A percentile compares a stretch with the other conserved stretches of the same genome.
Evolutionary conservation across 2,329 filamentous ascomycete genomes (phyloP).

Genomic region (Fusarium ambrosium): DNA sequence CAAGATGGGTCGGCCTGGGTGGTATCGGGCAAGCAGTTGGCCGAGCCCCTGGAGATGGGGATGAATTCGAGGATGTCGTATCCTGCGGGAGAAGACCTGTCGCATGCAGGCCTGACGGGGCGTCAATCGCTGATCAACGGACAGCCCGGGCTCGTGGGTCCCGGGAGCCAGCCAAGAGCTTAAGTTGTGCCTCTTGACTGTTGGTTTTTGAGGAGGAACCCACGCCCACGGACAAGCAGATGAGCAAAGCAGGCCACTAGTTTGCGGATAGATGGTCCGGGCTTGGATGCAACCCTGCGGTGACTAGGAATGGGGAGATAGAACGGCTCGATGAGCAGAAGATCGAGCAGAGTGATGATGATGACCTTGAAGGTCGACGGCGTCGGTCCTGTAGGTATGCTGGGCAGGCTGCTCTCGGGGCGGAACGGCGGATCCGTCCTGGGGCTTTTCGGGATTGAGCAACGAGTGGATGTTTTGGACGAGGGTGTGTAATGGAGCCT

Average conservation of each 20-base stretch:
- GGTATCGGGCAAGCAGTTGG: slow-evolving; percentile 34
- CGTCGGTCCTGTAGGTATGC: slow-evolving; percentile 12
- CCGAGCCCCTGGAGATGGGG: slow-evolving; percentile 38
- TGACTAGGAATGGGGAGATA: slow-evolving; percentile 27
- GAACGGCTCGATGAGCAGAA: slow-evolving; percentile 13
- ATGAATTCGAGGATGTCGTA: slow-evolving; percentile 37
- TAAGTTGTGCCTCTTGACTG: slow-evolving; percentile 36
- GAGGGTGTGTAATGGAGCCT: slow-evolving; percentile 23
- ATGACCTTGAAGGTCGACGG: slow-evolving; percentile 8
- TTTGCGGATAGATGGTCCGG: slow-evolving; percentile 38
- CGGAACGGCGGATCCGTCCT: slow-evolving; percentile 25
- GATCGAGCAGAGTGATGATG: slow-evolving; percentile 9
- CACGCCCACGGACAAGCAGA: slow-evolving; percentile 37
- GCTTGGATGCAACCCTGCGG: slow-evolving; percentile 37
- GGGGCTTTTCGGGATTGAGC: slow-evolving; percentile 29
- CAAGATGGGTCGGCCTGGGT: slow-evolving; percentile 29
- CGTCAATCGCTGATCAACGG: slow-evolving; percentile 46
- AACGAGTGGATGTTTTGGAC: slow-evolving; percentile 29
- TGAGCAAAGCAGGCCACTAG: slow-evolving; percentile 39
- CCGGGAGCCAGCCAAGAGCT: slow-evolving; percentile 42
- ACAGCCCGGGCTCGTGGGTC: slow-evolving; percentile 44
- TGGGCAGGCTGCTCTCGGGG: slow-evolving; percentile 20
- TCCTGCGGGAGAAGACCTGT: slow-evolving; percentile 41
- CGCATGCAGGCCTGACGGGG: slow-evolving; percentile 43
- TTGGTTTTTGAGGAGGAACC: slow-evolving; percentile 29